phyloP scores from a whole-genome alignment of 192 early-diverging fungal genomes.

The Chytriomyces sp. region DNA sequence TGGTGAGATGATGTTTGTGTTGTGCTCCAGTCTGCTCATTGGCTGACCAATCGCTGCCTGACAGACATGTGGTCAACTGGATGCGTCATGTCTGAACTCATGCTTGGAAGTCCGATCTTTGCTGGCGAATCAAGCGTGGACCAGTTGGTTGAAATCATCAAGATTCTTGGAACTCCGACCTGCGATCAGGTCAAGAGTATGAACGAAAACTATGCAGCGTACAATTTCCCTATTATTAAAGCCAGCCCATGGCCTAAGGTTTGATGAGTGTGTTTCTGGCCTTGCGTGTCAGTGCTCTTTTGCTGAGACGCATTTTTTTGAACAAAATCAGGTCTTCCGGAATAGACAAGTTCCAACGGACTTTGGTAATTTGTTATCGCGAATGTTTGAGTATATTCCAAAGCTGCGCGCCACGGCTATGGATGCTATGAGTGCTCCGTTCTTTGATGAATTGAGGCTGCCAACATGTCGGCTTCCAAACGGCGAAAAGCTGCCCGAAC shows the following conservation, averaged over 20 bases:
- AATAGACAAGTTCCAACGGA: slow-evolving; percentile 79
- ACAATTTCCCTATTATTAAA: slow-evolving; percentile 98
- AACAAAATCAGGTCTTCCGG: slow-evolving; percentile 74
- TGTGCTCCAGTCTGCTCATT: slow-evolving; percentile 41
- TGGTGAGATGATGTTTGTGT: slow-evolving; percentile 70
- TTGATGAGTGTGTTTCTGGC: background rate
- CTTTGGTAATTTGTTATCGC: slow-evolving; percentile 84
- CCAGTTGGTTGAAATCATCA: slow-evolving; percentile 99
- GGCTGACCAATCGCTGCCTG: background rate
- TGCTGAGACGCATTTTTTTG: background rate
- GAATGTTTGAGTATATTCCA: slow-evolving; percentile 92
- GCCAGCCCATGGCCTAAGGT: slow-evolving; percentile 88
- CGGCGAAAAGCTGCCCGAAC: slow-evolving; percentile 80
- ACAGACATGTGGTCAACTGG: slow-evolving; percentile 93
- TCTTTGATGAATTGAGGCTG: slow-evolving; percentile 96
- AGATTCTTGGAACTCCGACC: slow-evolving; percentile 95
- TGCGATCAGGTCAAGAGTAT: slow-evolving; percentile 94
- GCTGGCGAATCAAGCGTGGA: slow-evolving; percentile 97
- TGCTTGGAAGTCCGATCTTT: slow-evolving; percentile 92
- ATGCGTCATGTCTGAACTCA: slow-evolving; percentile 96
- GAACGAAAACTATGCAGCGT: slow-evolving; percentile 98
- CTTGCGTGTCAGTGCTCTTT: background rate
- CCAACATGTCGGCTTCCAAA: slow-evolving; percentile 82
- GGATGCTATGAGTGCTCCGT: slow-evolving; percentile 91
- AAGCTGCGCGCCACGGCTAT: slow-evolving; percentile 77